A percentile compares a stretch with the other conserved stretches of the same genome.
These are phyloP conservation scores for Penicillium silybi DNA, from an alignment of 495 filamentous ascomycete species.

Conservation along the genomic window DNA sequence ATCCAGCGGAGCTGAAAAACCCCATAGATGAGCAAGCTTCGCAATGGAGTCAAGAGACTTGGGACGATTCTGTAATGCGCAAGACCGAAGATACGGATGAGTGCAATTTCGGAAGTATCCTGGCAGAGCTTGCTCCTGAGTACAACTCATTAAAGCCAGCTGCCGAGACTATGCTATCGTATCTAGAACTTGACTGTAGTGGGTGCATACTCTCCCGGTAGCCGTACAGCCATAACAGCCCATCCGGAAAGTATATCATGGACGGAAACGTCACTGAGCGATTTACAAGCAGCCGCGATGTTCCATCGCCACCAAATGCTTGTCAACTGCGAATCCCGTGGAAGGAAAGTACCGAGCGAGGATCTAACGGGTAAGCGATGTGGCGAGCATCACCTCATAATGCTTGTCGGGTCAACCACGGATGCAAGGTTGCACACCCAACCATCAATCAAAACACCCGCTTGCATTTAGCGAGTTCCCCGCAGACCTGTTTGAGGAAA, in stretches of 20 bases:
- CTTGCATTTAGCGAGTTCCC: constrained; percentile 9
- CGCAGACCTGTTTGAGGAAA: constrained; percentile 2
- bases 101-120: too few relatives aligned
- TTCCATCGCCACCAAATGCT: neutral
- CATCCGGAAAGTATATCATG: neutral
- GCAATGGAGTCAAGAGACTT: too few relatives aligned
- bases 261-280: neutral
- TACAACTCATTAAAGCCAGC: too few relatives aligned
- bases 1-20: too few relatives aligned
- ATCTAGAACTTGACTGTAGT: too few relatives aligned
- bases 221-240: too few relatives aligned
- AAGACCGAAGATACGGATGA: too few relatives aligned
- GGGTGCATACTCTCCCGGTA: neutral
- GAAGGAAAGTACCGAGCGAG: too few relatives aligned
- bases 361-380: neutral
- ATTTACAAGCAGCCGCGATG: neutral
- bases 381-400: neutral
- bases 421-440: neutral
- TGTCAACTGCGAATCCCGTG: neutral
- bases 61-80: too few relatives aligned
- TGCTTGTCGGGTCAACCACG: neutral
- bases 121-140: too few relatives aligned
- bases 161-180: too few relatives aligned
- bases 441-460: neutral
- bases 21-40: too few relatives aligned